phyloP scores from a whole-genome alignment of 345 rosid species.

The Kandelia obovata region DNA sequence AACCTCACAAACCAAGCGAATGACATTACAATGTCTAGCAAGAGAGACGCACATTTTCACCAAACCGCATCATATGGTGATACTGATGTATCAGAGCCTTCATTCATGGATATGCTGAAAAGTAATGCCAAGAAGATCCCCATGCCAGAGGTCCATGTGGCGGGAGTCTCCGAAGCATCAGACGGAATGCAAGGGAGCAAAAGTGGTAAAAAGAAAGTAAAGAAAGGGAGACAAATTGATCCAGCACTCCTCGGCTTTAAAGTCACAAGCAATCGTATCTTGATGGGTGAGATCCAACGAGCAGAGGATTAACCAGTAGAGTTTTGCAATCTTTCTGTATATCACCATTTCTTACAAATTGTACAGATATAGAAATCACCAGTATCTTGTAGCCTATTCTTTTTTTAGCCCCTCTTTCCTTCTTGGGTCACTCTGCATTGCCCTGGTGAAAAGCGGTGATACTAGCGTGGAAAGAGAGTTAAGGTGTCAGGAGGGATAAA shows the following conservation, averaged over 20 bases:
- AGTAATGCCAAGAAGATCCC: conserved; percentile 35
- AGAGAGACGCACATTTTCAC: conserved; percentile 43
- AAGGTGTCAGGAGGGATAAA: neutral
- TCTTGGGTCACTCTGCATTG: neutral
- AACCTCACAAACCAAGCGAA: conserved; percentile 14
- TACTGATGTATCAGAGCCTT: conserved; percentile 52
- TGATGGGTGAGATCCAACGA: conserved; percentile 32
- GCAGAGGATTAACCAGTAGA: conserved; percentile 36
- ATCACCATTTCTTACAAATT: conserved; percentile 15
- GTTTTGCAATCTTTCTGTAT: conserved; percentile 11
- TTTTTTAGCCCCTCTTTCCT: too few relatives aligned
- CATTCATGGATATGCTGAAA: conserved; percentile 78
- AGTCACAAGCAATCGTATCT: conserved; percentile 27
- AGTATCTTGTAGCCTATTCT: neutral
- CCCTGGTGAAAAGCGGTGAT: neutral
- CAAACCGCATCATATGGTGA: conserved; percentile 47
- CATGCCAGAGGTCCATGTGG: conserved; percentile 10
- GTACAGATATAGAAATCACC: conserved; percentile 23
- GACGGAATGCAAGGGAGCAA: conserved; percentile 28
- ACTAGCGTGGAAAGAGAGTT: neutral
- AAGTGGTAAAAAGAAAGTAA: conserved; percentile 39
- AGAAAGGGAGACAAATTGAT: conserved; percentile 30
- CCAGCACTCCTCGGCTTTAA: conserved; percentile 32
- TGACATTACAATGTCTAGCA: conserved; percentile 33
- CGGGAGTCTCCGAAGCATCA: conserved; percentile 20